Conservation (phyloP, 768 basidiomycete genomes). For the Mycena amicta region DNA sequence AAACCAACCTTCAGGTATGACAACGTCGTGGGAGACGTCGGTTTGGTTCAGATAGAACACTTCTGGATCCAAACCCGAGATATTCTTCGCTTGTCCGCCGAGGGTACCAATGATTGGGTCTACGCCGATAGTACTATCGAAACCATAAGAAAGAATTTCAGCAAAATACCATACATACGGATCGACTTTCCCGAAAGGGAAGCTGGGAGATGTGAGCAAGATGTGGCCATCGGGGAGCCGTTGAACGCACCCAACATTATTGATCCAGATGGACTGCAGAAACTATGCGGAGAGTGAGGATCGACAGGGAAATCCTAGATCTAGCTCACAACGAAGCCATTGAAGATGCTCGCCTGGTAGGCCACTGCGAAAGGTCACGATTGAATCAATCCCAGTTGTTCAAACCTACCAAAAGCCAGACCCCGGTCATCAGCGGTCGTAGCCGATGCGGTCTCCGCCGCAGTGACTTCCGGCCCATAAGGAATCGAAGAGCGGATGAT, state of each 20-base stretch:
- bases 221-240: not conserved
- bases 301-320: not conserved
- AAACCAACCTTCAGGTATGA: conserved; percentile 5
- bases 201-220: not conserved
- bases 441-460: conserved; percentile 8
- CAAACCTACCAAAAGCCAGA: conserved; percentile 21
- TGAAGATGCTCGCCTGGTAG: conserved; percentile 20
- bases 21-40: conserved; percentile 13
- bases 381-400: not conserved
- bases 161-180: conserved; percentile 3
- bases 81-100: conserved; percentile 7
- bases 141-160: not conserved
- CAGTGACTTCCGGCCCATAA: conserved; percentile 30
- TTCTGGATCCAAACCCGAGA: conserved; percentile 18
- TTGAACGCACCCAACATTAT: conserved; percentile 13
- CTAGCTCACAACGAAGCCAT: conserved; percentile 17
- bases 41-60: conserved; percentile 7
- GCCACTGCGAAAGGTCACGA: conserved; percentile 6
- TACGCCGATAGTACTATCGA: conserved; percentile 14
- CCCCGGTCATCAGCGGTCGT: conserved; percentile 18
- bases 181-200: conserved; percentile 21
- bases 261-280: conserved; percentile 19
- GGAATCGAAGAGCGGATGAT: conserved; percentile 38
- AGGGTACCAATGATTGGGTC: conserved; percentile 21
- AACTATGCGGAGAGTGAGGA: not conserved